These are phyloP conservation scores for Thielaviopsis euricoi DNA, from an alignment of 2,329 filamentous ascomycete species.

Conservation along the genomic window DNA sequence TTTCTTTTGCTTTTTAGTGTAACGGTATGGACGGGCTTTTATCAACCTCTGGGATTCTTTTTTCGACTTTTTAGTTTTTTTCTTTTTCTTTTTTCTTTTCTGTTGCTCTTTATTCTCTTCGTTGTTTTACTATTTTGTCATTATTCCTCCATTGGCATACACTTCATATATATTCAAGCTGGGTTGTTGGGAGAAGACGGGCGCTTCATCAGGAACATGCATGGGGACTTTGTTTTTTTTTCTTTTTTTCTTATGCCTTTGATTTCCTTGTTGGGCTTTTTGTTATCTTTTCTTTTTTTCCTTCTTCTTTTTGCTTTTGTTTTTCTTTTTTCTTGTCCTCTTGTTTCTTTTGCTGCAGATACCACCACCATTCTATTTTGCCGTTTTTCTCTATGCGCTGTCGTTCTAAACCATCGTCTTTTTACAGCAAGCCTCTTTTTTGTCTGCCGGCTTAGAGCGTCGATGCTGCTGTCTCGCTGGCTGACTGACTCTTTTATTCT, in stretches of 20 bases:
- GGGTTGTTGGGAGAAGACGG: constrained; percentile 1
- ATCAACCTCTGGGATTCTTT: background rate
- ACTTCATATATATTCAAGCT: background rate
- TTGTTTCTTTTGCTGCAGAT: constrained; percentile 1
- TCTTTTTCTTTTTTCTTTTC: background rate
- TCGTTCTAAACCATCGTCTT: constrained; percentile 1
- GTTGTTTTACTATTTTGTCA: no score
- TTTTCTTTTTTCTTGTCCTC: background rate
- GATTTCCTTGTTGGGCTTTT: no score
- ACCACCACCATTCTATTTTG: background rate
- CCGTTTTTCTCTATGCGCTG: constrained; percentile 6
- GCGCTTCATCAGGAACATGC: background rate
- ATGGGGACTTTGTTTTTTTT: background rate
- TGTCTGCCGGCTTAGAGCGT: background rate
- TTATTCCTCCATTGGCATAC: background rate
- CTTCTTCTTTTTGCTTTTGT: background rate
- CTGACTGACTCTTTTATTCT: background rate
- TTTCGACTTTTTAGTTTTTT: background rate
- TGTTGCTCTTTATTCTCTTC: background rate
- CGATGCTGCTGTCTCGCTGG: background rate
- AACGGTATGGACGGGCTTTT: background rate
- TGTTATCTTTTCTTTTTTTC: background rate
- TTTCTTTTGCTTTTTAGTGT: background rate
- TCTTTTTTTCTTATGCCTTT: background rate
- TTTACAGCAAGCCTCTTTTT: background rate